phyloP scores from a whole-genome alignment of 805 yeast genomes.

The Yarrowia alimentaria region DNA sequence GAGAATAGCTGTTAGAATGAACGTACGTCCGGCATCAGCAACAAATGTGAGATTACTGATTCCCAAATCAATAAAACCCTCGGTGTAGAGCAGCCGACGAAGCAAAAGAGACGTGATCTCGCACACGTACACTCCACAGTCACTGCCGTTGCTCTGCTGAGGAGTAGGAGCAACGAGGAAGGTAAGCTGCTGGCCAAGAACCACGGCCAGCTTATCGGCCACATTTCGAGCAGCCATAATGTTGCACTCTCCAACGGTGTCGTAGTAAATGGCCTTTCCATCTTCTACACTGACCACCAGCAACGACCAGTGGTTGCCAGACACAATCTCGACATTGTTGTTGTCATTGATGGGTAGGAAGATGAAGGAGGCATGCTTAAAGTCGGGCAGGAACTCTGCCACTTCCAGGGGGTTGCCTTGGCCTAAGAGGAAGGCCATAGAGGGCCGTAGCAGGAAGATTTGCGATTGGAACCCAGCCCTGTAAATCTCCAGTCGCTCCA shows the following conservation, averaged over 20 bases:
- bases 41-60: conserved; percentile 41
- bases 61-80: conserved; percentile 37
- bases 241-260: conserved; percentile 53
- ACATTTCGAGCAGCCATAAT: conserved; percentile 41
- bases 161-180: conserved; percentile 43
- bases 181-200: conserved; percentile 34
- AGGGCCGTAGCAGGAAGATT: conserved; percentile 53
- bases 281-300: conserved; percentile 53
- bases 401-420: conserved; percentile 42
- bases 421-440: conserved; percentile 57
- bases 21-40: conserved; percentile 42
- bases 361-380: conserved; percentile 49
- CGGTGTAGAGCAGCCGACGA: conserved; percentile 32
- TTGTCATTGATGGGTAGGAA: conserved; percentile 70
- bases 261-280: conserved; percentile 53
- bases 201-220: conserved; percentile 38
- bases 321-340: conserved; percentile 59
- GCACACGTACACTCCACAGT: conserved; percentile 49
- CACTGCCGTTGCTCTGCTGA: conserved; percentile 51
- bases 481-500: conserved; percentile 41
- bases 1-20: conserved; percentile 31
- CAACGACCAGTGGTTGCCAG: conserved; percentile 78
- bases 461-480: conserved; percentile 35
- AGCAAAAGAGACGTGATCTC: conserved; percentile 37
- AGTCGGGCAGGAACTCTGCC: conserved; percentile 47